Percentiles rank a stretch among this genome's conserved stretches.
phyloP scores from a whole-genome alignment of 2,329 filamentous ascomycete species.

The Pseudomassariella vexata region DNA sequence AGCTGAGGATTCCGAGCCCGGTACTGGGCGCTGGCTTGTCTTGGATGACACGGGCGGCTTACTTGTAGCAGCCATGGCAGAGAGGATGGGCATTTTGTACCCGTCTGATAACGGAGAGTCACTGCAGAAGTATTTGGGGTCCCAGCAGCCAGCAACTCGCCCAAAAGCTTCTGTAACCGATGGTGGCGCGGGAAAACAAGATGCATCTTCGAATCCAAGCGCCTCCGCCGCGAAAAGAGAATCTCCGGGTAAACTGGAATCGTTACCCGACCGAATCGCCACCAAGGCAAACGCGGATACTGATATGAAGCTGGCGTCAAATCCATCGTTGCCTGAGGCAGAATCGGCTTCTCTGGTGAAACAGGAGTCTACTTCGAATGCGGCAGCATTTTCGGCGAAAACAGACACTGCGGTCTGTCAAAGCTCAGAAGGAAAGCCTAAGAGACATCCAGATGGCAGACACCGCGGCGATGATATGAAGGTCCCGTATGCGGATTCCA shows the following conservation, averaged over 20 bases:
- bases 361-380: too few relatives aligned
- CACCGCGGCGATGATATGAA: slow-evolving; percentile 40
- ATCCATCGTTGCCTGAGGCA: neutral
- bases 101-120: slow-evolving; percentile 24
- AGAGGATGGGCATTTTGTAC: slow-evolving; percentile 80
- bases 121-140: slow-evolving; percentile 9
- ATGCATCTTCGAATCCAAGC: neutral
- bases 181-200: neutral
- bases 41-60: slow-evolving; percentile 85
- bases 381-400: slow-evolving; percentile 16
- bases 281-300: neutral
- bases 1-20: slow-evolving; percentile 9
- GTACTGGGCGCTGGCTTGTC: slow-evolving; percentile 64
- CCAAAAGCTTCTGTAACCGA: slow-evolving; percentile 3
- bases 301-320: neutral
- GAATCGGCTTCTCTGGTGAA: too few relatives aligned
- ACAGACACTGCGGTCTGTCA: slow-evolving; percentile 6
- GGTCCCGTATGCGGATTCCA: slow-evolving; percentile 62
- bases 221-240: too few relatives aligned
- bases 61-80: slow-evolving; percentile 76
- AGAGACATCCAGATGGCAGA: slow-evolving; percentile 9
- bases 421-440: slow-evolving; percentile 7
- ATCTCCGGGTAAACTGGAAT: neutral
- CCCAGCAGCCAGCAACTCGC: slow-evolving; percentile 5
- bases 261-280: too few relatives aligned